Evolutionary conservation across 2,329 filamentous ascomycete species (phyloP).

Genomic region (Ceratocystis papillata): DNA sequence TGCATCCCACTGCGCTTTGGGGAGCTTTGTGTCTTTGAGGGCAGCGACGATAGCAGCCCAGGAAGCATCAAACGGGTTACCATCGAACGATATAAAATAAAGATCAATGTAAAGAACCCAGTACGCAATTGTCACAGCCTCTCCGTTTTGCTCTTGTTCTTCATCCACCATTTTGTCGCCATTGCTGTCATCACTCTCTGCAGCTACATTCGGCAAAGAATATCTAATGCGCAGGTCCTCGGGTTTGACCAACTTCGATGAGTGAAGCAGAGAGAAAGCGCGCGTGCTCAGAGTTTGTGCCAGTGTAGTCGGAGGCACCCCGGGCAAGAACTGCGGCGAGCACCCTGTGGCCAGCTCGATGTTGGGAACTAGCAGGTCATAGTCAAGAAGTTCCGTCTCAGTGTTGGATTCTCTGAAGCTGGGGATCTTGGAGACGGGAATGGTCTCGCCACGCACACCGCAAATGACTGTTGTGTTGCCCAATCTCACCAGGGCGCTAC

Average conservation of each 20-base stretch:
- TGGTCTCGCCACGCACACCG: slow-evolving; percentile 76
- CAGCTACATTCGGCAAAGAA: slow-evolving; percentile 30
- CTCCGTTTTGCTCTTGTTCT: slow-evolving; percentile 31
- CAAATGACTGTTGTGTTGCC: slow-evolving; percentile 94
- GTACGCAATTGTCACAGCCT: slow-evolving; percentile 60
- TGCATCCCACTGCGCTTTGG: slow-evolving; percentile 69
- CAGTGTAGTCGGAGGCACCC: slow-evolving; percentile 64
- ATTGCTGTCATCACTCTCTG: slow-evolving; percentile 39
- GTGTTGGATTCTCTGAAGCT: slow-evolving; percentile 43
- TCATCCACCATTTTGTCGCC: slow-evolving; percentile 33
- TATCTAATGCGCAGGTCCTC: slow-evolving; percentile 65
- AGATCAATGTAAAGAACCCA: slow-evolving; percentile 94
- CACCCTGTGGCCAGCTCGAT: slow-evolving; percentile 86
- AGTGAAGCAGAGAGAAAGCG: slow-evolving; percentile 65
- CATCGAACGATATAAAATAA: slow-evolving; percentile 87
- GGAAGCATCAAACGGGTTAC: slow-evolving; percentile 81
- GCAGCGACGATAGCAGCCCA: slow-evolving; percentile 80
- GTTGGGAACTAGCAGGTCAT: slow-evolving; percentile 80
- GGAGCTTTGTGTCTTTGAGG: slow-evolving; percentile 64
- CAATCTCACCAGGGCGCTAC: slow-evolving; percentile 74
- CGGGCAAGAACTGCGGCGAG: slow-evolving; percentile 73
- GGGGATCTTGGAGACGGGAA: slow-evolving; percentile 63
- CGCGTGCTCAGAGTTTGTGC: slow-evolving; percentile 79
- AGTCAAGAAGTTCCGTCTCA: slow-evolving; percentile 44
- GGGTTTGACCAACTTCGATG: slow-evolving; percentile 53